These are phyloP conservation scores for Emergomyces orientalis DNA, from an alignment of 2,329 filamentous ascomycete genomes.

Conservation along the genomic window DNA sequence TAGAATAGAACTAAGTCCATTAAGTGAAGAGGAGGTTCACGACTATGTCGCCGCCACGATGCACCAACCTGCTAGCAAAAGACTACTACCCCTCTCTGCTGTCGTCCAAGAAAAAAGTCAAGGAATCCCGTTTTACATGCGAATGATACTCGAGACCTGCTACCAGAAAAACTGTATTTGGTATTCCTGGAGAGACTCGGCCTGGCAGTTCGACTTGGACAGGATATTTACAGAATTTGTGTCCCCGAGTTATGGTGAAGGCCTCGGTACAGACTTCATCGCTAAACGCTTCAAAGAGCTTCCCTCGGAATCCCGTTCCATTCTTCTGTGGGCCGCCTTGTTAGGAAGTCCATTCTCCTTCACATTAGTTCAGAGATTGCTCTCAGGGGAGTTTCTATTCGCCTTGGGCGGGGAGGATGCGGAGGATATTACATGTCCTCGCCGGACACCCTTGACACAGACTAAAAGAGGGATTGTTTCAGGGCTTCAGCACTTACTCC, in stretches of 20 bases:
- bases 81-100: constrained; percentile 66
- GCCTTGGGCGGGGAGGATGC: constrained; percentile 38
- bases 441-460: constrained; percentile 43
- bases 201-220: constrained; percentile 80
- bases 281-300: constrained; percentile 67
- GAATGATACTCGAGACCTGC: constrained; percentile 81
- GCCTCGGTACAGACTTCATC: constrained; percentile 75
- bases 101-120: constrained; percentile 82
- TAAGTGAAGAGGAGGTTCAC: constrained; percentile 69
- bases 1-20: constrained; percentile 59
- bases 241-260: constrained; percentile 66
- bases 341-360: constrained; percentile 80
- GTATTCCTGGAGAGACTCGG: constrained; percentile 75
- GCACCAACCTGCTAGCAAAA: constrained; percentile 57
- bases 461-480: constrained; percentile 56
- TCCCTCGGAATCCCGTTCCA: constrained; percentile 60
- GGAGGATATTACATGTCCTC: constrained; percentile 29
- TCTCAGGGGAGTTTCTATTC: constrained; percentile 64
- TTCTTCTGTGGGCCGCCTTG: constrained; percentile 78
- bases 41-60: constrained; percentile 76
- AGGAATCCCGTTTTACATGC: constrained; percentile 84
- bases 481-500: constrained; percentile 72
- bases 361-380: constrained; percentile 63
- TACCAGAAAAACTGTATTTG: constrained; percentile 80
- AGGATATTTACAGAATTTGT: constrained; percentile 77